Percentiles rank a stretch among this genome's conserved stretches.
These are phyloP conservation scores for Penicillium sp. DNA, from an alignment of 2,329 filamentous ascomycete species.

Conservation along the genomic window DNA sequence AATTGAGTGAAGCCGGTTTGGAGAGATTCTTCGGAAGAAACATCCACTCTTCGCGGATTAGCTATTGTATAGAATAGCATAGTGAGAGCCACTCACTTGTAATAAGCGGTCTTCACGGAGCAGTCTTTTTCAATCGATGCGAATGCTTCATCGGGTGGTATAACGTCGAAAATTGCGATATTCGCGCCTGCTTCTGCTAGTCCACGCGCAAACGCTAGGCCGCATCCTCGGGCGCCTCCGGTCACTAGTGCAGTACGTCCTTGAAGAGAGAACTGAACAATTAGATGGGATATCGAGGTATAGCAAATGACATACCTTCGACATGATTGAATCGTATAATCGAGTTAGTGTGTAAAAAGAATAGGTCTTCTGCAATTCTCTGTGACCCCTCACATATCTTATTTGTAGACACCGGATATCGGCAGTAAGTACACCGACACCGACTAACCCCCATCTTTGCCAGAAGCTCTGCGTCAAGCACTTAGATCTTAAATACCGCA, in stretches of 20 bases:
- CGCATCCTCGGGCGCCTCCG: constrained; percentile 50
- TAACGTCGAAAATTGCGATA: constrained; percentile 50
- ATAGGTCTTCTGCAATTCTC: background rate
- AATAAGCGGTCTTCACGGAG: constrained; percentile 45
- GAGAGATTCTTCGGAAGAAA: constrained; percentile 36
- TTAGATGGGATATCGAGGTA: background rate
- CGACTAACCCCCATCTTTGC: constrained; percentile 23
- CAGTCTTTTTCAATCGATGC: constrained; percentile 43
- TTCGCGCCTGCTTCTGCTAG: constrained; percentile 50
- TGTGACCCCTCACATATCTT: constrained; percentile 7
- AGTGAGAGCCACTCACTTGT: constrained; percentile 29
- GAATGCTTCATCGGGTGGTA: constrained; percentile 42
- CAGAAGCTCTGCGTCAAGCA: background rate
- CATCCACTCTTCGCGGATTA: constrained; percentile 37
- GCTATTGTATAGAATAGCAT: background rate
- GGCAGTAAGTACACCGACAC: background rate
- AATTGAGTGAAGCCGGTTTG: constrained; percentile 34
- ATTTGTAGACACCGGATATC: constrained; percentile 6
- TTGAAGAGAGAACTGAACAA: constrained; percentile 50
- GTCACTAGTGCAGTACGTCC: constrained; percentile 51
- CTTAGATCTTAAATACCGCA: constrained; percentile 12
- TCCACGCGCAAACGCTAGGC: constrained; percentile 47
- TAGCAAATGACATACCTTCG: constrained; percentile 15
- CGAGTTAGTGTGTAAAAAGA: background rate
- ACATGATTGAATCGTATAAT: constrained; percentile 17